Evolutionary conservation across 257 asterid genomes (phyloP), one percentile per base, ranked within the genome.

Genomic region (Leonotis leonurus): DNA sequence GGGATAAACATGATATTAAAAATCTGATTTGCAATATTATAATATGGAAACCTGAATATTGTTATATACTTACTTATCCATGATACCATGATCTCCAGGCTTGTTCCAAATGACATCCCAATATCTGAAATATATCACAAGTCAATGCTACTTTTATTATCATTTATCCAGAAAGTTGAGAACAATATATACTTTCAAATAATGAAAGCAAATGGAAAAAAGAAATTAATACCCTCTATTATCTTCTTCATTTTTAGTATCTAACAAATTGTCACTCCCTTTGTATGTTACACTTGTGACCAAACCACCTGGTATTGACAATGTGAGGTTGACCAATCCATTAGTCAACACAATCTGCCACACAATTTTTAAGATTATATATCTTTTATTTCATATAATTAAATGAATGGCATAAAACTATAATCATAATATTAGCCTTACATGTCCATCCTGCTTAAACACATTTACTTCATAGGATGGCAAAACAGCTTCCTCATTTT

Each of bases 141-240:
- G 11, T 39, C 20, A 48, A 26, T 9, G 6, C 7, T 4, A 1
- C 2, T 20, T 20, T 20, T 20, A 2, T 40, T 13, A 1, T 40
- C 4, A 40, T 40, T 13, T 32, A 5, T 6, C 6, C 6, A 32
- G 8, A 30, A 30, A 30, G 0, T 3, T 30, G 36, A 30, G 7
- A 30, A 30, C 1, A 30, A 4, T 1, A 32, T 30, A 32, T 27
- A 27, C 6, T 2, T 27, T 27, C 1, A 27, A n/a, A n/a, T n/a
- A n/a, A n/a, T n/a, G n/a, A n/a, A n/a, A n/a, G n/a, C n/a, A n/a
- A n/a, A n/a, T n/a, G n/a, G n/a, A n/a, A n/a, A n/a, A n/a, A n/a
- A n/a, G n/a, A n/a, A n/a, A n/a, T n/a, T n/a, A 30, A 41, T 41
- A 41, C 93, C 93, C 93, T 61, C 89, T 68, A 53, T 81, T 33